These are phyloP conservation scores for Poronia punctata DNA, from an alignment of 495 filamentous ascomycete genomes.

Conservation along the genomic window DNA sequence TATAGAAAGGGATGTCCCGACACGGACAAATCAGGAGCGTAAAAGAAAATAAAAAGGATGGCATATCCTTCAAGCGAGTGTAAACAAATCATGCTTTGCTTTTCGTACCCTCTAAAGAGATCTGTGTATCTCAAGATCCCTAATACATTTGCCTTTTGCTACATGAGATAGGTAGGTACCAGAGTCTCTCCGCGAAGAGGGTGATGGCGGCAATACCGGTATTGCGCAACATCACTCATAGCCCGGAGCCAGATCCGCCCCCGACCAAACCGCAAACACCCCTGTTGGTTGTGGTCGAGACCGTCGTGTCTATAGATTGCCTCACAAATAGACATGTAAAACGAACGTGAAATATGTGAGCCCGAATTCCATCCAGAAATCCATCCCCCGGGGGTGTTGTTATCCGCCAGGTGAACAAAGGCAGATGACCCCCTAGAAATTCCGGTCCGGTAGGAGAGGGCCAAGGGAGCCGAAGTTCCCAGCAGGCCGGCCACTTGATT, in stretches of 20 bases:
- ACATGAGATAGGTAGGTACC: conserved; percentile 6
- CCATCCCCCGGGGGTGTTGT: conserved; percentile 15
- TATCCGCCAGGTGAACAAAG: too few species aligned
- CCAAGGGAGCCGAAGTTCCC: conserved; percentile 1
- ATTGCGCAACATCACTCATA: conserved; percentile 15
- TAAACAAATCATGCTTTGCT: conserved; percentile 6
- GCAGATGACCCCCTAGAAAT: too few species aligned
- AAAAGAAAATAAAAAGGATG: neutral
- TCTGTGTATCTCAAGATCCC: conserved; percentile 6
- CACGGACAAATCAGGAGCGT: conserved; percentile 4
- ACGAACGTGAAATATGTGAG: conserved; percentile 19
- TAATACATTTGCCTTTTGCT: conserved; percentile 9
- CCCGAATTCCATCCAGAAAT: conserved; percentile 13
- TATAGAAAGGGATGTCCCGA: too few species aligned
- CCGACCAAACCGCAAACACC: conserved; percentile 7
- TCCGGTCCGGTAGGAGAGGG: too few species aligned
- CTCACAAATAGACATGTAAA: conserved; percentile 11
- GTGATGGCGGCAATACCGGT: conserved; percentile 1
- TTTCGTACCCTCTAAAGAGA: conserved; percentile 3
- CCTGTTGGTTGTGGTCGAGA: conserved; percentile 10
- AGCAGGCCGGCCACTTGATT: conserved; percentile 7
- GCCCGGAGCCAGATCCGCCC: conserved; percentile 3
- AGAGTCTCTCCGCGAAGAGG: neutral
- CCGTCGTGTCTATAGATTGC: conserved; percentile 21
- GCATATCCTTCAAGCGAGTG: neutral